Conservation (phyloP, 495 filamentous ascomycete genomes). For the Hypoxylon trugodes region DNA sequence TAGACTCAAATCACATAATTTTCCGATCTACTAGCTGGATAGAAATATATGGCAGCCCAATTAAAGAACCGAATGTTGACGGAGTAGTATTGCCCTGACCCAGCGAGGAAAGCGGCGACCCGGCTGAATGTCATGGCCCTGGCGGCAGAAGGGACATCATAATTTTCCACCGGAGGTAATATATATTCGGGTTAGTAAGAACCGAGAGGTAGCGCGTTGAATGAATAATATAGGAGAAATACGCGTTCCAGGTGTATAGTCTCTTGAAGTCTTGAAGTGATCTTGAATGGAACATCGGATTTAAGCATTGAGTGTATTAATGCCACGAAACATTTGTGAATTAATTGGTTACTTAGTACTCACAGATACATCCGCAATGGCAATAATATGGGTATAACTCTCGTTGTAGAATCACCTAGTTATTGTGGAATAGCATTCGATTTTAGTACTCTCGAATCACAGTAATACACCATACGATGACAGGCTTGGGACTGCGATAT, state of each 20-base stretch:
- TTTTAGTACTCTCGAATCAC: too few relatives aligned
- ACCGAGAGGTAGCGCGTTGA: background rate
- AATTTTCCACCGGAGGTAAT: slow-evolving; percentile 16
- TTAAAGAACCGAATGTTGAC: background rate
- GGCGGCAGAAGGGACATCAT: slow-evolving; percentile 13
- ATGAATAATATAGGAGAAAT: background rate
- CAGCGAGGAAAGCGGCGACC: slow-evolving; percentile 15
- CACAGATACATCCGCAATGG: too few relatives aligned
- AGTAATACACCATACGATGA: too few relatives aligned
- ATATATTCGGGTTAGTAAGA: slow-evolving; percentile 10
- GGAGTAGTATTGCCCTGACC: slow-evolving; percentile 9
- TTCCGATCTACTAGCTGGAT: background rate
- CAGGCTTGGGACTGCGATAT: too few relatives aligned
- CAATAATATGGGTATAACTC: too few relatives aligned
- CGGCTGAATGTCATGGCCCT: slow-evolving; percentile 23
- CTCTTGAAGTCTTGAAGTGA: background rate
- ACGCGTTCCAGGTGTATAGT: background rate
- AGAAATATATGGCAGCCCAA: background rate
- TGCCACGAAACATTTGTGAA: too few relatives aligned
- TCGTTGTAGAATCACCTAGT: too few relatives aligned
- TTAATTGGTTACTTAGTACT: too few relatives aligned
- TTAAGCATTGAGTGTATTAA: too few relatives aligned
- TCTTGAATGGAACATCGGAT: too few relatives aligned
- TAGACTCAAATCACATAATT: slow-evolving; percentile 8
- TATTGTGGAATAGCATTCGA: too few relatives aligned